A percentile compares a stretch with the other conserved stretches of the same genome.
Conservation (phyloP, 164 flowering plant species). For the grape (Vitis vinifera) region DNA sequence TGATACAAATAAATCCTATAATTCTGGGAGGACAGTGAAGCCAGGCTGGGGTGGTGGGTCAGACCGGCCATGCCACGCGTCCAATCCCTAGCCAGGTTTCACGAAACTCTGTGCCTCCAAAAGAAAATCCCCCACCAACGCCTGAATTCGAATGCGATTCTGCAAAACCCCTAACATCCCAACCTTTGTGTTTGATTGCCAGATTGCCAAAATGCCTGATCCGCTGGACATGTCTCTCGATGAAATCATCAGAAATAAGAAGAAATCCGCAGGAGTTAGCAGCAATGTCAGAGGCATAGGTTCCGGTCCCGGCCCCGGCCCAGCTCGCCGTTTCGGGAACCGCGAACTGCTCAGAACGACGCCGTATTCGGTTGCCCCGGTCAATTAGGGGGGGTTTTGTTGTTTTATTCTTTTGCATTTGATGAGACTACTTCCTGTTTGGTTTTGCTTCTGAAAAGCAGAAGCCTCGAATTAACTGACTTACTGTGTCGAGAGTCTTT, state of each 20-base stretch:
- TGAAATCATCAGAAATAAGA: constrained; percentile 27
- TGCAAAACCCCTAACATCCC: not conserved
- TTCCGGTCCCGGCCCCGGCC: constrained; percentile 22
- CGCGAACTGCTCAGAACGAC: constrained; percentile 14
- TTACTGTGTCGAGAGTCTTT: no score
- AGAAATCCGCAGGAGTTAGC: constrained; percentile 7
- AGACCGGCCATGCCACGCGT: not conserved
- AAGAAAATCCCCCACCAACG: not conserved
- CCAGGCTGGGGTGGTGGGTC: no score
- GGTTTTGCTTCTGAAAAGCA: not conserved
- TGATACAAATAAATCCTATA: no score
- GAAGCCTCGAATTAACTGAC: not conserved
- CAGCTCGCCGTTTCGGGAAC: constrained; percentile 16
- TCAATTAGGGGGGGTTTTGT: not conserved
- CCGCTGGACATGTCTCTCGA: constrained; percentile 42
- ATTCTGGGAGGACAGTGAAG: no score
- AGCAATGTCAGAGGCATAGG: not conserved
- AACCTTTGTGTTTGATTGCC: not conserved
- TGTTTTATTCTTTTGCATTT: not conserved
- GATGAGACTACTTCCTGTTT: not conserved
- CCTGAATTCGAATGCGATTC: no score
- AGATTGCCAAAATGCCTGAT: constrained; percentile 22
- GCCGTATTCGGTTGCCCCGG: constrained; percentile 24
- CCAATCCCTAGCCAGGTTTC: not conserved
- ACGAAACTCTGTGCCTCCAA: not conserved